Percentiles rank a stretch among this genome's conserved stretches.
These are phyloP conservation scores for Dothideomycetes sp. DNA, from an alignment of 2,329 filamentous ascomycete species.

Conservation along the genomic window DNA sequence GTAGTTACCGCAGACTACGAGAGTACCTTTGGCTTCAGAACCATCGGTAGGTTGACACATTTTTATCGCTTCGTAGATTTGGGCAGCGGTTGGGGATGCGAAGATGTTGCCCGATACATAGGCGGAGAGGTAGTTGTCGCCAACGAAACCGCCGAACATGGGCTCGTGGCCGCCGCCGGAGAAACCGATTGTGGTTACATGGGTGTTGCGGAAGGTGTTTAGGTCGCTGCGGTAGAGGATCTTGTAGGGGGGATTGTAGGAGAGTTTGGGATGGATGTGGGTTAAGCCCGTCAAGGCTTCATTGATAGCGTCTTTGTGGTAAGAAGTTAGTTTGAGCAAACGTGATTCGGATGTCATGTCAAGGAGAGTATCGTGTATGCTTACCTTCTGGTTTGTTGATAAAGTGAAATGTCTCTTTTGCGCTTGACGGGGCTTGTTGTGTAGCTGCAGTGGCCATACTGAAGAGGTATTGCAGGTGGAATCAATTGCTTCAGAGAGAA, in stretches of 20 bases:
- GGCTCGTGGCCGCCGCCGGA: conserved; percentile 41
- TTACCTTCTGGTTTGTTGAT: conserved; percentile 23
- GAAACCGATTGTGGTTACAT: conserved; percentile 30
- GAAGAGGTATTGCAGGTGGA: background rate
- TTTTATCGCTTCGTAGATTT: conserved; percentile 52
- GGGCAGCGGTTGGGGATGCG: conserved; percentile 53
- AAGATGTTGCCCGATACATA: conserved; percentile 56
- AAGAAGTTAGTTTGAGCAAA: background rate
- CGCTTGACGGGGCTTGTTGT: background rate
- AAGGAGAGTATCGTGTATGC: background rate
- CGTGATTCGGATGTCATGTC: background rate
- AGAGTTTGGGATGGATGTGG: conserved; percentile 26
- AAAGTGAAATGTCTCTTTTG: conserved; percentile 28
- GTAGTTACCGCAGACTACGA: conserved; percentile 57
- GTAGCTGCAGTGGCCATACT: conserved; percentile 5
- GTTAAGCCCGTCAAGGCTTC: conserved; percentile 29
- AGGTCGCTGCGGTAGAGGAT: conserved; percentile 29
- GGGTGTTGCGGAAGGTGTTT: conserved; percentile 21
- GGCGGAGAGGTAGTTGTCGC: conserved; percentile 51
- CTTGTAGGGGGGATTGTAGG: conserved; percentile 28
- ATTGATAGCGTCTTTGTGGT: conserved; percentile 26
- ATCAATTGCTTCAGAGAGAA: too few relatives aligned
- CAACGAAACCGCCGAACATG: conserved; percentile 57
- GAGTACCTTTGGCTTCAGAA: conserved; percentile 30
- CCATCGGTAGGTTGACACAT: conserved; percentile 40